phyloP scores from a whole-genome alignment of 805 yeast genomes.

The Limtongozyma cylindracea region DNA sequence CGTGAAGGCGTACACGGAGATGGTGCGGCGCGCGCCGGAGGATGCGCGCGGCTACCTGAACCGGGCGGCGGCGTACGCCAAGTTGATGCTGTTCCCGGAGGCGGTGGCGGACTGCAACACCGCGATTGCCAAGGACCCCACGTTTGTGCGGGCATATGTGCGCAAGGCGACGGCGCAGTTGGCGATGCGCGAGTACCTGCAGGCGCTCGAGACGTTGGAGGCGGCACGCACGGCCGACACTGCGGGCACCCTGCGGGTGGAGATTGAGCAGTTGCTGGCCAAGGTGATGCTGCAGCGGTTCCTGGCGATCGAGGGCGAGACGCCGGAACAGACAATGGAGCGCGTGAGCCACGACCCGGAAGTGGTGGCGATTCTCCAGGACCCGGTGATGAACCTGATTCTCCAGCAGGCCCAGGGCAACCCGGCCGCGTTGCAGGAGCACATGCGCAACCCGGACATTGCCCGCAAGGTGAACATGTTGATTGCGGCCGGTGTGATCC shows the following conservation, averaged over 20 bases:
- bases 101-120: slow-evolving; percentile 78
- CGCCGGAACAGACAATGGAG: slow-evolving; percentile 83
- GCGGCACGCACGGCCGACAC: slow-evolving; percentile 55
- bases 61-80: slow-evolving; percentile 92
- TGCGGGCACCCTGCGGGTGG: slow-evolving; percentile 35
- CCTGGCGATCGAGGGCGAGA: slow-evolving; percentile 64
- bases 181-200: slow-evolving; percentile 69
- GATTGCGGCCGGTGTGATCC: slow-evolving; percentile 91
- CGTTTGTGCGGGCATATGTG: slow-evolving; percentile 81
- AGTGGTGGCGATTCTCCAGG: slow-evolving; percentile 67
- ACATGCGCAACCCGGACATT: slow-evolving; percentile 90
- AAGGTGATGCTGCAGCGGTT: slow-evolving; percentile 67
- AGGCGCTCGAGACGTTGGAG: slow-evolving; percentile 60
- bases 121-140: slow-evolving; percentile 76
- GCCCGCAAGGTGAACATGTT: slow-evolving; percentile 67
- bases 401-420: slow-evolving; percentile 81
- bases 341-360: slow-evolving; percentile 89
- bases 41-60: slow-evolving; percentile 94
- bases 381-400: slow-evolving; percentile 91
- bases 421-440: slow-evolving; percentile 94
- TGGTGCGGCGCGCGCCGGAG: slow-evolving; percentile 89
- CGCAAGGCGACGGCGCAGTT: slow-evolving; percentile 90
- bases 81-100: slow-evolving; percentile 91
- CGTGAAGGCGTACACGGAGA: slow-evolving; percentile 82
- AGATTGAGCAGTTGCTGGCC: slow-evolving; percentile 59